These are phyloP conservation scores for Rhinocladiella mackenziei DNA, from an alignment of 2,329 filamentous ascomycete species.

Conservation along the genomic window DNA sequence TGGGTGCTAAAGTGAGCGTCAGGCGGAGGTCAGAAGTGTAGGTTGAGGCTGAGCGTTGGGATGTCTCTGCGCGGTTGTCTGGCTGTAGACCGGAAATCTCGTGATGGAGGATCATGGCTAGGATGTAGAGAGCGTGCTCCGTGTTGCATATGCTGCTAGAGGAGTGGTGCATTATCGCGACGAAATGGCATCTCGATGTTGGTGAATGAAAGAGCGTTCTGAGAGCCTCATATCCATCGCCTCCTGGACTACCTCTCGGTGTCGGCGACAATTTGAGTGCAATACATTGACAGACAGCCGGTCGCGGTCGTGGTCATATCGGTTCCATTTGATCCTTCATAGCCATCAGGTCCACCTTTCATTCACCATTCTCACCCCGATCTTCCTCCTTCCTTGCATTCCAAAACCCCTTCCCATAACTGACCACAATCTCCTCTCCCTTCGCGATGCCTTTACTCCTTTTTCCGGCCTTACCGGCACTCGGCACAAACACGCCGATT, in stretches of 20 bases:
- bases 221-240: no score
- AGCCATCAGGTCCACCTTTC: neutral
- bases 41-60: neutral
- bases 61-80: no score
- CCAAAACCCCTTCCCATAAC: slow-evolving; percentile 53
- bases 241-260: no score
- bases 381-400: slow-evolving; percentile 18
- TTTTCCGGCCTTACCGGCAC: slow-evolving; percentile 47
- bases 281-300: no score
- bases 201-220: no score
- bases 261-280: no score
- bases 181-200: no score
- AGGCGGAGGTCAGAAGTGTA: slow-evolving; percentile 7
- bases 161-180: no score
- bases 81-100: no score
- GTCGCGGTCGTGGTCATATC: no score
- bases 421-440: slow-evolving; percentile 51
- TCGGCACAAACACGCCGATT: slow-evolving; percentile 50
- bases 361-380: slow-evolving; percentile 27
- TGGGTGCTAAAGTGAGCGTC: slow-evolving; percentile 19
- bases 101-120: neutral
- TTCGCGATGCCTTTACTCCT: slow-evolving; percentile 37
- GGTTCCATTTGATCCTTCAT: slow-evolving; percentile 2
- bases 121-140: neutral
- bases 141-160: no score